Percentiles rank a stretch among this genome's conserved stretches.
These are phyloP conservation scores for Perkinsus olseni DNA, from an alignment of 169 alveolate species.

Conservation along the genomic window DNA sequence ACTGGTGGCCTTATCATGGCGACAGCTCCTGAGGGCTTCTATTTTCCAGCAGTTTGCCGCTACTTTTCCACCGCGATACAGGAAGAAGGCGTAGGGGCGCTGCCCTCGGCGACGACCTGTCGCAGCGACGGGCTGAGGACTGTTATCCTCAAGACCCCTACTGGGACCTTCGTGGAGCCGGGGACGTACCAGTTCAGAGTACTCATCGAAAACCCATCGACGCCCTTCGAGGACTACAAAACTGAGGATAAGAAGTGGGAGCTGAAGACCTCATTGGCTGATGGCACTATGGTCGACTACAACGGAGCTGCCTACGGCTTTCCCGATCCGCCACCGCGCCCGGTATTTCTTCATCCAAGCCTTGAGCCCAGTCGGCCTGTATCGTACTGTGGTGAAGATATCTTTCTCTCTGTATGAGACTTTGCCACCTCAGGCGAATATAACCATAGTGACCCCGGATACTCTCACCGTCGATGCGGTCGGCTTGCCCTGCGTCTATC, in stretches of 20 bases:
- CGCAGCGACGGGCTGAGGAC: neutral
- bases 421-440: neutral
- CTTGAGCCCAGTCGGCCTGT: neutral
- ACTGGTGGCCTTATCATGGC: constrained; percentile 3
- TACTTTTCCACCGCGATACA: neutral
- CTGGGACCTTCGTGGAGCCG: neutral
- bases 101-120: neutral
- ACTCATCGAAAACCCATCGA: neutral
- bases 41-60: constrained; percentile 5
- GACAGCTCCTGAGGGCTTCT: constrained; percentile 3
- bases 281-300: neutral
- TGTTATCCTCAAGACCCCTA: neutral
- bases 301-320: neutral
- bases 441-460: neutral
- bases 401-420: neutral
- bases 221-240: neutral
- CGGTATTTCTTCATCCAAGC: neutral
- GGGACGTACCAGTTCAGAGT: neutral
- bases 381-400: neutral
- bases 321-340: neutral
- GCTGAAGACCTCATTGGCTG: neutral
- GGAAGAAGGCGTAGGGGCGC: neutral
- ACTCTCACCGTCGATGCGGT: neutral
- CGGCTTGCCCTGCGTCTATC: neutral
- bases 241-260: neutral